Evolutionary conservation across 257 asterid species (phyloP).

Genomic region (Perilla frutescens): DNA sequence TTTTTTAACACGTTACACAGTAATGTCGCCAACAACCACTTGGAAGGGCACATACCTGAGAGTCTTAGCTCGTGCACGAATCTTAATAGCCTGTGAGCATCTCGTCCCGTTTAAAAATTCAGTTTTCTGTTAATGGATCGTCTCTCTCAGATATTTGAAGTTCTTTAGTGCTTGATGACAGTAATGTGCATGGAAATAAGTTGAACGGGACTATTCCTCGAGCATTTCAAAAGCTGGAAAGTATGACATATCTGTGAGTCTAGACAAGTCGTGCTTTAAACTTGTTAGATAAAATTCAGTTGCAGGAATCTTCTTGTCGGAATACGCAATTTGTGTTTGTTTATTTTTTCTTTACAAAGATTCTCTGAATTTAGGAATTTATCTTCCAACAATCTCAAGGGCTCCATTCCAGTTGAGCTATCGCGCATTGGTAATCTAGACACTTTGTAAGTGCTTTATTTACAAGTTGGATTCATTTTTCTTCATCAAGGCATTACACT

Average conservation of each 20-base stretch:
- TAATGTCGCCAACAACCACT: slow-evolving; percentile 77
- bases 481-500: not conserved
- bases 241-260: slow-evolving; percentile 90
- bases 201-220: slow-evolving; percentile 75
- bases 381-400: slow-evolving; percentile 69
- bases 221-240: slow-evolving; percentile 73
- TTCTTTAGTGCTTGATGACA: slow-evolving; percentile 36
- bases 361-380: slow-evolving; percentile 54
- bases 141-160: not conserved
- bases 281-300: too few relatives aligned
- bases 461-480: not conserved
- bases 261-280: not conserved
- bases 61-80: slow-evolving; percentile 85
- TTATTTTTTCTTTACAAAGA: not conserved
- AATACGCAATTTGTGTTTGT: not conserved
- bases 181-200: slow-evolving; percentile 78
- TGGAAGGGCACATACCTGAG: slow-evolving; percentile 78
- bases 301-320: too few relatives aligned
- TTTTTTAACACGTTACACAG: slow-evolving; percentile 41
- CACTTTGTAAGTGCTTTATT: slow-evolving; percentile 63
- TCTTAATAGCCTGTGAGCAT: slow-evolving; percentile 91
- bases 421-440: slow-evolving; percentile 88
- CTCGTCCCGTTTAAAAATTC: not conserved
- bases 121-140: not conserved
- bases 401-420: slow-evolving; percentile 85